Evolutionary conservation across 2,329 filamentous ascomycete genomes (phyloP).

Genomic region (Trichoderma pleuroti): DNA sequence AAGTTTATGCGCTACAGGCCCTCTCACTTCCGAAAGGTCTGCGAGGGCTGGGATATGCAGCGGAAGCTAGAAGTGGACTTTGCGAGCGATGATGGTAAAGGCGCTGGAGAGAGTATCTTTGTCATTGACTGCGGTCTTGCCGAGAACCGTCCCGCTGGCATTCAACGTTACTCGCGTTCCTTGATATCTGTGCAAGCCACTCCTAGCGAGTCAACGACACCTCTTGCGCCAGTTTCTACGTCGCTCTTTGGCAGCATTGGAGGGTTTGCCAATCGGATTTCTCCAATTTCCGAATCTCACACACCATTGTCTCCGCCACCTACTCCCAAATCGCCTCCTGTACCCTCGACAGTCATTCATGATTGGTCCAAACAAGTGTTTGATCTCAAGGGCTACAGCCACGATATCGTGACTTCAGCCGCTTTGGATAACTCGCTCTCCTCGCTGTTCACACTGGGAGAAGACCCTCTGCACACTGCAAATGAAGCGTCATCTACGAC

Average conservation of each 20-base stretch:
- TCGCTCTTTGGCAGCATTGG: constrained; percentile 32
- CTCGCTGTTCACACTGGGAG: constrained; percentile 65
- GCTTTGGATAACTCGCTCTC: constrained; percentile 72
- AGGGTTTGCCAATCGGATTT: constrained; percentile 15
- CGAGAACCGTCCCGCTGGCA: constrained; percentile 46
- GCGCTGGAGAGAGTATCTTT: constrained; percentile 72
- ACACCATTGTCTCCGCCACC: constrained; percentile 25
- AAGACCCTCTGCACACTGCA: constrained; percentile 63
- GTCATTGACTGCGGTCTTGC: constrained; percentile 70
- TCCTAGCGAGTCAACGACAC: constrained; percentile 4
- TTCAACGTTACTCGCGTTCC: constrained; percentile 45
- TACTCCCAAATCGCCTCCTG: constrained; percentile 23
- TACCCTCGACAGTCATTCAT: constrained; percentile 25
- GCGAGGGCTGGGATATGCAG: constrained; percentile 88
- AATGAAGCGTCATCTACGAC: constrained; percentile 46
- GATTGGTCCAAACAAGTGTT: constrained; percentile 32
- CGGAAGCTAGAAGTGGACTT: constrained; percentile 85
- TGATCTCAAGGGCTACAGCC: constrained; percentile 55
- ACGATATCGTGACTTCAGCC: constrained; percentile 63
- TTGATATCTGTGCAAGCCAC: constrained; percentile 23
- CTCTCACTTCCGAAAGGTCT: constrained; percentile 72
- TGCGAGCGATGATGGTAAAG: constrained; percentile 70
- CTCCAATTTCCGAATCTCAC: constrained; percentile 21
- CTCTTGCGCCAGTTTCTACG: constrained; percentile 14
- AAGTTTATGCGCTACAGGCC: constrained; percentile 69